phyloP scores from a whole-genome alignment of 257 asterid genomes.

The Hygrophila difformis region DNA sequence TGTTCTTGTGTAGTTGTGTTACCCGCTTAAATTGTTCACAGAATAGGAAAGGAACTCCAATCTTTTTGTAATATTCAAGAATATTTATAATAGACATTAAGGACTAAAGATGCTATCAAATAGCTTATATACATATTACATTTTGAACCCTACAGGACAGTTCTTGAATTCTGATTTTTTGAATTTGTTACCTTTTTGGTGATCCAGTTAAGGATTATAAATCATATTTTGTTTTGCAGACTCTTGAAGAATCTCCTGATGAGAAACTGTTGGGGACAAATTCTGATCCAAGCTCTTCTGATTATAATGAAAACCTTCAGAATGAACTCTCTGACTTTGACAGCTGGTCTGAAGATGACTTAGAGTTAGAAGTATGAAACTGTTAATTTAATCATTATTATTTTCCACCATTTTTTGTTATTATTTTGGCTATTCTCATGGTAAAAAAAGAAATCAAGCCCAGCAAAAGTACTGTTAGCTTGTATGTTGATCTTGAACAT shows the following conservation, averaged over 20 bases:
- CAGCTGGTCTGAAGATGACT: slow-evolving; percentile 57
- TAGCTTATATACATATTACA: background rate
- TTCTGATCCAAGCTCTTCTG: slow-evolving; percentile 55
- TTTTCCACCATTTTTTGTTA: background rate
- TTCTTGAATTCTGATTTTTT: background rate
- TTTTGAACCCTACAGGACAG: slow-evolving; percentile 5
- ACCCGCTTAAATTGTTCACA: too few relatives aligned
- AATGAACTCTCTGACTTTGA: slow-evolving; percentile 46
- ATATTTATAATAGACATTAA: too few relatives aligned
- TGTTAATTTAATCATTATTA: background rate
- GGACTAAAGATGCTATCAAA: slow-evolving; percentile 1
- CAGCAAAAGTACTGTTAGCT: background rate
- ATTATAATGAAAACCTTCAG: slow-evolving; percentile 34
- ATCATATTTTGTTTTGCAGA: slow-evolving; percentile 30
- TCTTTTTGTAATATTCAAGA: background rate
- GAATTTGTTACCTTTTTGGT: background rate
- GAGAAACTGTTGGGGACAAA: slow-evolving; percentile 26
- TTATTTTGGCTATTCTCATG: slow-evolving; percentile 1
- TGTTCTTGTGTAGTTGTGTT: too few relatives aligned
- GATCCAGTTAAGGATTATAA: slow-evolving; percentile 7
- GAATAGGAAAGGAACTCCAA: background rate
- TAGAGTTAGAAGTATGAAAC: slow-evolving; percentile 33
- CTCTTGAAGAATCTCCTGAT: slow-evolving; percentile 53
- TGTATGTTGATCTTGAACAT: slow-evolving; percentile 6
- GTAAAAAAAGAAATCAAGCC: slow-evolving; percentile 2